Evolutionary conservation across 164 flowering plant species (phyloP).

Genomic region (Piper betle): DNA sequence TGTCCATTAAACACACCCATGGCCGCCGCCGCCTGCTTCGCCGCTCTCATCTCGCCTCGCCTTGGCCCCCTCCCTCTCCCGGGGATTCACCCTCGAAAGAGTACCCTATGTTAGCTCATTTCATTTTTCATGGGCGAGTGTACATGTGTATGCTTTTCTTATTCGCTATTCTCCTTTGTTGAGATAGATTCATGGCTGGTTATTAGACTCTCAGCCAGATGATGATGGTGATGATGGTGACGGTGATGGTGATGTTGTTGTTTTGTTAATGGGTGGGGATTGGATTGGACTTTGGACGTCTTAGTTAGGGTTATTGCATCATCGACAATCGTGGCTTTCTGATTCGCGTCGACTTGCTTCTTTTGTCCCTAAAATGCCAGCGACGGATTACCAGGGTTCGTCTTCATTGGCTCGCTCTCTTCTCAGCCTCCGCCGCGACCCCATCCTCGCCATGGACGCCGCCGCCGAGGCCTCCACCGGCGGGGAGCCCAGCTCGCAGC

Average conservation of each 20-base stretch:
- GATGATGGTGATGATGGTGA: too few species aligned
- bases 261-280: neutral
- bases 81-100: too few species aligned
- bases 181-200: too few species aligned
- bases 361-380: constrained; percentile 39
- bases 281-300: neutral
- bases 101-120: too few species aligned
- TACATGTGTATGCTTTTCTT: too few species aligned
- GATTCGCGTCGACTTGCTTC: neutral
- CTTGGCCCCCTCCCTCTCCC: too few species aligned
- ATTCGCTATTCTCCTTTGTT: too few species aligned
- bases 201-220: too few species aligned
- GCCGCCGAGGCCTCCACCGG: constrained; percentile 21
- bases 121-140: too few species aligned
- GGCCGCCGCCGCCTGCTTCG: neutral
- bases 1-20: neutral
- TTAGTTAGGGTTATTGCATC: neutral
- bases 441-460: constrained; percentile 58
- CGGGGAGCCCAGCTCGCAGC: constrained; percentile 26
- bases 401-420: constrained; percentile 47
- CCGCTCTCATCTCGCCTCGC: neutral
- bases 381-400: constrained; percentile 62
- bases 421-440: constrained; percentile 56
- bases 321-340: neutral
- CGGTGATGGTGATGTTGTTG: too few species aligned